These are phyloP conservation scores for Boletellus ananas DNA, from an alignment of 768 basidiomycete species.

Conservation along the genomic window DNA sequence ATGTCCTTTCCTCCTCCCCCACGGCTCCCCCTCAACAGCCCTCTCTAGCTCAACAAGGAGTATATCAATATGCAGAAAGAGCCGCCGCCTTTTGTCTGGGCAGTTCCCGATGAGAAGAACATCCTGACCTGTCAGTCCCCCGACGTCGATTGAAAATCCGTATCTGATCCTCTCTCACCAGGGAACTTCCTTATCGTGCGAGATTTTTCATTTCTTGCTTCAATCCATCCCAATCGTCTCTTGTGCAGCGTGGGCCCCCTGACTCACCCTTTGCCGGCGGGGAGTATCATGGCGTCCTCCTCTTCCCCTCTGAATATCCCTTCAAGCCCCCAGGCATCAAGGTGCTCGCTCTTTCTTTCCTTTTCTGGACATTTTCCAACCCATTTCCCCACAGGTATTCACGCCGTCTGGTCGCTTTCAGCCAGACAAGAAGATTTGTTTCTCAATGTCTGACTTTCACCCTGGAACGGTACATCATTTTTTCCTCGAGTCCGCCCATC, in stretches of 20 bases:
- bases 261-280: slow-evolving; percentile 89
- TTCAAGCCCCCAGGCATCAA: slow-evolving; percentile 98
- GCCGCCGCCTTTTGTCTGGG: slow-evolving; percentile 96
- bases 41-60: slow-evolving; percentile 73
- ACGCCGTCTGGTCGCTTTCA: slow-evolving; percentile 90
- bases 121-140: slow-evolving; percentile 80
- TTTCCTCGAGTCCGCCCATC: neutral
- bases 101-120: slow-evolving; percentile 95
- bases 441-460: slow-evolving; percentile 97
- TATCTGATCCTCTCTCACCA: slow-evolving; percentile 31
- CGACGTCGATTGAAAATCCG: slow-evolving; percentile 2
- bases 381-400: slow-evolving; percentile 59
- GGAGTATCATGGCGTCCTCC: slow-evolving; percentile 89
- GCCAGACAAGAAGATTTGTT: slow-evolving; percentile 94
- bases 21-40: neutral
- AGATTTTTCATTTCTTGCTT: slow-evolving; percentile 5
- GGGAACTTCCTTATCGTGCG: slow-evolving; percentile 95
- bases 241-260: slow-evolving; percentile 78
- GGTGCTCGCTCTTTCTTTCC: slow-evolving; percentile 40
- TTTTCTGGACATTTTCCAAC: slow-evolving; percentile 6
- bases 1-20: slow-evolving; percentile 21
- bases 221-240: slow-evolving; percentile 6
- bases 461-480: slow-evolving; percentile 66
- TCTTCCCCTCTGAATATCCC: slow-evolving; percentile 93
- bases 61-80: slow-evolving; percentile 88